These are phyloP conservation scores for Saccharomyces hybrid DNA, from an alignment of 1,139 yeast genomes.

Conservation along the genomic window DNA sequence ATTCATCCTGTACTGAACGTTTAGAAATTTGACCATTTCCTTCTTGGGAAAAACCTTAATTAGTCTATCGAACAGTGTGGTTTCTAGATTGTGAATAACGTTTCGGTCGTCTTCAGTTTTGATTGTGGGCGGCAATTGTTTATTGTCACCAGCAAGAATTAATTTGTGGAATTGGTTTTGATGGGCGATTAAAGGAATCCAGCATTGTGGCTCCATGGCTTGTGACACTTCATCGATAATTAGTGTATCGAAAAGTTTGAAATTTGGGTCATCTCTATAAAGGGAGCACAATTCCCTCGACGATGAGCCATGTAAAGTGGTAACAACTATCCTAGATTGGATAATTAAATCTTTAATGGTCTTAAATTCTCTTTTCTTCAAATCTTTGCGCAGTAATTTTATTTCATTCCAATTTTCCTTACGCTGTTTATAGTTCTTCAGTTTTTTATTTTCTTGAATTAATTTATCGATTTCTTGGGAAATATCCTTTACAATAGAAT, in stretches of 20 bases:
- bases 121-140: conserved; percentile 78
- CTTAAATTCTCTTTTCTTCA: conserved; percentile 57
- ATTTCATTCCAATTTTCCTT: conserved; percentile 62
- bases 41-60: conserved; percentile 43
- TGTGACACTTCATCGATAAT: conserved; percentile 96
- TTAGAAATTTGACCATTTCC: conserved; percentile 49
- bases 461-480: conserved; percentile 61
- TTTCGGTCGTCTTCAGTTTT: conserved; percentile 37
- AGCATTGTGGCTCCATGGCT: conserved; percentile 88
- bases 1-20: conserved; percentile 87
- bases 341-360: conserved; percentile 52
- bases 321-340: conserved; percentile 61
- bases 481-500: conserved; percentile 58
- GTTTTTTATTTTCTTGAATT: conserved; percentile 53
- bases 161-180: conserved; percentile 46
- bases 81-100: conserved; percentile 40
- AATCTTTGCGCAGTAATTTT: conserved; percentile 61
- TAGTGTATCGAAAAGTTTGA: conserved; percentile 58
- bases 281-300: conserved; percentile 54
- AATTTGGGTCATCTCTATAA: conserved; percentile 30
- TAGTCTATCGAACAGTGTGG: conserved; percentile 75
- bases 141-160: conserved; percentile 79
- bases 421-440: conserved; percentile 58
- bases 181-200: conserved; percentile 84
- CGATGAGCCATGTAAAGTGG: conserved; percentile 87